Conservation (phyloP, 139 green algal species). For the Edaphochlamys debaryana region DNA sequence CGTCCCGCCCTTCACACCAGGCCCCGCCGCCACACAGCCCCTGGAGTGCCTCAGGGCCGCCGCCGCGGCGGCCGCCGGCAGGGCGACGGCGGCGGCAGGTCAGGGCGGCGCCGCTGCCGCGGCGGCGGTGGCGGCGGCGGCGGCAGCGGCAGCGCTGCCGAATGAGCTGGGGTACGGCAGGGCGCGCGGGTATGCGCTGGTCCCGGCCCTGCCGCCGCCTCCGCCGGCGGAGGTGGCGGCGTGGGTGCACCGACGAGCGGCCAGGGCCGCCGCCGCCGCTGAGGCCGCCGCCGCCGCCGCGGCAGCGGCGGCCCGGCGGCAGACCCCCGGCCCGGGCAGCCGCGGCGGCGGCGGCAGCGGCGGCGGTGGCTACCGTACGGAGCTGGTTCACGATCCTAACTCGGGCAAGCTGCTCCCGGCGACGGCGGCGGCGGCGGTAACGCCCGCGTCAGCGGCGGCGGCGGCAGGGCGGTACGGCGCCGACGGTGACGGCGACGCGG, state of each 20-base stretch:
- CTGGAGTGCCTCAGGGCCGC: background rate
- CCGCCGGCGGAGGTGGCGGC: conserved; percentile 23
- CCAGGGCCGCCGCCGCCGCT: too few species aligned
- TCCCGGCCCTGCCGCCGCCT: conserved; percentile 31
- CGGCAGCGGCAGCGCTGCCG: background rate
- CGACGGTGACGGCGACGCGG: background rate
- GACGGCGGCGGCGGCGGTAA: conserved; percentile 6
- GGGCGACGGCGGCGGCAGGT: background rate
- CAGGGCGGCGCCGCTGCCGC: background rate
- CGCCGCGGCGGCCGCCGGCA: background rate
- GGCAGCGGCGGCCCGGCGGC: background rate
- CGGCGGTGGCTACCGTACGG: conserved; percentile 15
- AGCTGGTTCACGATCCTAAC: conserved; percentile 81
- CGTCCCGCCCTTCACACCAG: conserved; percentile 37
- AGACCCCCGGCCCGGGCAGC: background rate
- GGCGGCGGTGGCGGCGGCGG: background rate
- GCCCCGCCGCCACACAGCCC: background rate
- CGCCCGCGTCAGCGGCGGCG: conserved; percentile 1
- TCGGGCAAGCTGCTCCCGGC: conserved; percentile 71
- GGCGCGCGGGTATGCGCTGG: conserved; percentile 18
- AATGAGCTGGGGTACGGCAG: conserved; percentile 31
- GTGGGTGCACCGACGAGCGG: background rate
- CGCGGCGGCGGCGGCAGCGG: background rate
- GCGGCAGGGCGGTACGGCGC: background rate
- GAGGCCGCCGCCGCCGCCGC: background rate